Evolutionary conservation across 1,139 yeast genomes (phyloP), one percentile per base, ranked within the genome.

Genomic region (Chernovozyma aurita): DNA sequence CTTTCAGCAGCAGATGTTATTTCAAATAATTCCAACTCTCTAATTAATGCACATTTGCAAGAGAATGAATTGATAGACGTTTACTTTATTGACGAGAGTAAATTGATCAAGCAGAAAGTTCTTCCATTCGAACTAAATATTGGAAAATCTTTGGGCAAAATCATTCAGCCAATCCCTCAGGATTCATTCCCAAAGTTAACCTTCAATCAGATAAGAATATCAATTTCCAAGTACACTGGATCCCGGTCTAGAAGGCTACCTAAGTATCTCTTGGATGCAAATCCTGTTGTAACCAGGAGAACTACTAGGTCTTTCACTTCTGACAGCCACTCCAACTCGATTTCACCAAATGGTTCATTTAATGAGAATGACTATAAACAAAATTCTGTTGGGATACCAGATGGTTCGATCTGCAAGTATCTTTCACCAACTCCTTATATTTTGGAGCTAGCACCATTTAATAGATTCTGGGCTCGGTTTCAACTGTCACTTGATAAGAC

Each of bases 1-100:
- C 42, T 57, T 4, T 75, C 81, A 0, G 33, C 46, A 5, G 47
- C 65, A 2, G 80, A 77, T 46, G 43, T 69, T 2, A 48, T 76
- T 11, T 49, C 52, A 2, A 41, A 48, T 1, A 45, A 51, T 30
- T 48, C 65, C 11, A 45, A 43, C n/a, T 73, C 83, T 0, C 53
- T 53, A 27, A 43, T 75, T 12, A 49, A 49, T 3, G 73, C 70
- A 38, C 65, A 62, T 1, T 38, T 42, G 3, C 57, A 60, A 21
- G 42, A 44, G 2, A 69, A 73, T 34, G 73, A 75, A 38, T 57
- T 68, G 26, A 48, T 67, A 1, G 69, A 55, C 48, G 49, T 53
- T 32, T 60, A 47, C 36, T 53, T 45, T 38, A 52, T 59, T 37
- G 66, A 57, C 39, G 66, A 49, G 20, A 49, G 54, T 8, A 42